Base-by-base conservation (phyloP, 352 stramenopile genomes). In the Phytophthora lateralis region DNA sequence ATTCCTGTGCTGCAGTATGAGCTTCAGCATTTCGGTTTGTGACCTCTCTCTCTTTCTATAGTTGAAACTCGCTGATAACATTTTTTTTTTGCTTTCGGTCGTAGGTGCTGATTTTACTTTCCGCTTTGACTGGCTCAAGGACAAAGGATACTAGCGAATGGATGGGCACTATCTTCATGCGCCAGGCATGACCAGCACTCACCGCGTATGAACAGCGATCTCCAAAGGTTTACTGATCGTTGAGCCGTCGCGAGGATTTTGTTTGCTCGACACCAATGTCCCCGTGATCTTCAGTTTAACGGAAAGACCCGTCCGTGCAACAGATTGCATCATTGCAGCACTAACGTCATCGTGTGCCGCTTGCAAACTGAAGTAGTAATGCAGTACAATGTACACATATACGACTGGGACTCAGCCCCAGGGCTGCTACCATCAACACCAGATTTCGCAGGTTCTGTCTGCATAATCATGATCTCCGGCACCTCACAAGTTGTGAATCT, bases 281-380 rank as follows among this genome's bases (percentile, higher is more conserved):
- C 37, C 14, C 53, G 42, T 60, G 20, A 51, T 60, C 53, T 34
- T 27, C 24, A 20, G 6, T 12, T 8, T 32, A 32, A 32, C 27
- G 27, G 27, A 32, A 32, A 32, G 27, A 12, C 27, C 26, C 34
- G 41, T 46, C 18, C 18, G 17, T 15, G 11, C 14, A 17, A 30
- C 9, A n/a, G 43, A 61, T 52, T 61, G 43, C 43, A 54, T 61
- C 53, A 53, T 34, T 52, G 21, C 32, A 38, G 18, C 21, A 48
- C 30, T 45, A 43, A 53, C 34, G 53, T 43, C 30, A 53, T 61
- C 38, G 17, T 29, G n/a, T 3, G 3, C 17, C 11, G 47, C 26
- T 6, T 35, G 38, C n/a, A 32, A 58, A 21, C 17, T 38, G 21
- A 29, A 21, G 20, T 8, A 41, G 3, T 24, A 3, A 24, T 24